Percentiles rank a stretch among this genome's conserved stretches.
phyloP scores from a whole-genome alignment of 345 rosid species.

The Jatropha curcas region DNA sequence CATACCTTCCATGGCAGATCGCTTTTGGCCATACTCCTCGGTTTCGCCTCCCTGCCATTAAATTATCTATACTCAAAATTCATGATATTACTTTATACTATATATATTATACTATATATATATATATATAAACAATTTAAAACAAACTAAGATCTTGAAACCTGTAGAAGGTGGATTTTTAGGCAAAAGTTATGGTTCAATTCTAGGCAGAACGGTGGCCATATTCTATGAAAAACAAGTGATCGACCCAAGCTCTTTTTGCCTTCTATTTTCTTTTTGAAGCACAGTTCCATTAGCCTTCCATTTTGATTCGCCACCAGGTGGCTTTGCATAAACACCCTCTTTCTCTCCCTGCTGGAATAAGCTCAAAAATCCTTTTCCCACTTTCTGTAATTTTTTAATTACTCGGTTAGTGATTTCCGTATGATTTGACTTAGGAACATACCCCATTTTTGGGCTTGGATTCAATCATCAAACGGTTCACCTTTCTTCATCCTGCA shows the following conservation, averaged over 20 bases:
- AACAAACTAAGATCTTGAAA: too few species aligned
- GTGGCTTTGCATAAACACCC: conserved; percentile 45
- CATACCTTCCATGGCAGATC: conserved; percentile 48
- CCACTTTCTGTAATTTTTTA: conserved; percentile 47
- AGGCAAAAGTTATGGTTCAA: conserved; percentile 72
- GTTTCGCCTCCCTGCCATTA: conserved; percentile 60
- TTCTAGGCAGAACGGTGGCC: conserved; percentile 68
- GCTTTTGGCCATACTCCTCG: conserved; percentile 63
- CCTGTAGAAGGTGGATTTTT: conserved; percentile 74
- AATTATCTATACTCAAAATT: too few species aligned
- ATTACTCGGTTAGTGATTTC: conserved; percentile 51
- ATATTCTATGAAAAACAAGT: conserved; percentile 75
- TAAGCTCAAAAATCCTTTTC: conserved; percentile 68
- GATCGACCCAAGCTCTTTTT: conserved; percentile 81
- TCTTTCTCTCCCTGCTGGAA: conserved; percentile 62
- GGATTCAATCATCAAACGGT: conserved; percentile 35
- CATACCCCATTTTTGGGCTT: conserved; percentile 54
- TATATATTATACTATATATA: too few species aligned
- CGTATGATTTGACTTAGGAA: conserved; percentile 68
- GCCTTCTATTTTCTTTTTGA: conserved; percentile 50
- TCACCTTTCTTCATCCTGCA: conserved; percentile 34
- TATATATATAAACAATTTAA: too few species aligned
- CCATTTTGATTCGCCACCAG: conserved; percentile 45
- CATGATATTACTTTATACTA: too few species aligned
- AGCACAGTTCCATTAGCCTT: conserved; percentile 23